These are phyloP conservation scores for Hibiscus tridactylites DNA, from an alignment of 345 rosid species.

Conservation along the genomic window DNA sequence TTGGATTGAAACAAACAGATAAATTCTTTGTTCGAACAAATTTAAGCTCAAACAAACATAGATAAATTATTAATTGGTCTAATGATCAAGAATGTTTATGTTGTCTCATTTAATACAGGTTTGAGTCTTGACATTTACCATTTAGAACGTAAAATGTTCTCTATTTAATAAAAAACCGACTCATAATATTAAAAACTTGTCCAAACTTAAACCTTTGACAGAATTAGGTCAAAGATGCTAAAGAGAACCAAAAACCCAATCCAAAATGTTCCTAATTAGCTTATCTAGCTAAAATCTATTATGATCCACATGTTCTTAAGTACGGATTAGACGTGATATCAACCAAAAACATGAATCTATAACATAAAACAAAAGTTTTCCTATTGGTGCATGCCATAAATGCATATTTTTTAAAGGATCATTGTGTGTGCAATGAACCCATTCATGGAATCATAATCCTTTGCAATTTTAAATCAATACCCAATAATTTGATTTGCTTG, in stretches of 20 bases:
- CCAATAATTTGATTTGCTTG: constrained; percentile 8
- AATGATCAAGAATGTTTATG: no score
- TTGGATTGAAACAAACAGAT: no score
- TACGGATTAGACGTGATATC: not conserved
- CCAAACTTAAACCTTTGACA: not conserved
- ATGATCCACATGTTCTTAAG: not conserved
- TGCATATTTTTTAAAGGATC: not conserved
- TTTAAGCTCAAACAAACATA: no score
- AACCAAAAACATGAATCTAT: constrained; percentile 2
- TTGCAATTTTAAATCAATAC: not conserved
- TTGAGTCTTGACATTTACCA: no score
- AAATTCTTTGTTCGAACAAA: no score
- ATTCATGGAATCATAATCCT: not conserved
- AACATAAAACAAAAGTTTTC: constrained; percentile 2
- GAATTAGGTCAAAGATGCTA: not conserved
- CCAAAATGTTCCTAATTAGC: not conserved
- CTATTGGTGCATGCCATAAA: not conserved
- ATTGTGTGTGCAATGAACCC: not conserved
- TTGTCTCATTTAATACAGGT: no score
- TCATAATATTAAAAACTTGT: no score
- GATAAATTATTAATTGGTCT: no score
- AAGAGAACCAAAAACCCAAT: not conserved
- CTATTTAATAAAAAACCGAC: not conserved
- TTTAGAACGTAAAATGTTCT: no score
- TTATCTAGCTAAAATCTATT: not conserved